Percentiles rank a stretch among this genome's conserved stretches.
These are phyloP conservation scores for Phytopythium oedochilum DNA, from an alignment of 352 stramenopile genomes.

Conservation along the genomic window DNA sequence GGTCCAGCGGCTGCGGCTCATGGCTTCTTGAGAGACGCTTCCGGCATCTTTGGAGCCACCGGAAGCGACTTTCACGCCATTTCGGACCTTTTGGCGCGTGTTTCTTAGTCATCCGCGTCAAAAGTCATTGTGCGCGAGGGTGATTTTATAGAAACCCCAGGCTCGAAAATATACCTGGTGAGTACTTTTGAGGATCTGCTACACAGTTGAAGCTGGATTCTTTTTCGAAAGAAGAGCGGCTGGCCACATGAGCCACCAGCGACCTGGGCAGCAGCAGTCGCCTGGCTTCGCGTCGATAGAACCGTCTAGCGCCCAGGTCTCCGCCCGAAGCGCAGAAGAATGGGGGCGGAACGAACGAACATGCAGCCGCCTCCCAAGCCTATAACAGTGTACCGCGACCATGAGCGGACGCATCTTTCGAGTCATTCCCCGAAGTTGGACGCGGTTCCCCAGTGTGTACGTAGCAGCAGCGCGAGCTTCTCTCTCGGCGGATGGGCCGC, in stretches of 20 bases:
- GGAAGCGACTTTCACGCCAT: too few relatives aligned
- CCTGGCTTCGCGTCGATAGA: too few relatives aligned
- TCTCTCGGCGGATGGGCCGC: not conserved
- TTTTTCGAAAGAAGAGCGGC: not conserved
- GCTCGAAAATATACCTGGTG: not conserved
- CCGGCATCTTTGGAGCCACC: too few relatives aligned
- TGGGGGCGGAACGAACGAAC: conserved; percentile 4
- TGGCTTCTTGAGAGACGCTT: too few relatives aligned
- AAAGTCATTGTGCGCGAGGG: not conserved
- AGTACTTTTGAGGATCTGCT: not conserved
- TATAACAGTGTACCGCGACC: too few relatives aligned
- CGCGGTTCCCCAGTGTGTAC: too few relatives aligned
- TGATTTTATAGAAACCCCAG: not conserved
- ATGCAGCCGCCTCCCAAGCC: too few relatives aligned
- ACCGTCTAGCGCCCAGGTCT: not conserved
- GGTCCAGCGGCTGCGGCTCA: too few relatives aligned
- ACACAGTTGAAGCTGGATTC: not conserved
- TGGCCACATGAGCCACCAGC: not conserved
- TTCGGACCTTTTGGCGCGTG: too few relatives aligned
- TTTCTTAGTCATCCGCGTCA: too few relatives aligned
- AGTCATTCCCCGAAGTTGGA: not conserved
- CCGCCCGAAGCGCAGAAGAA: not conserved
- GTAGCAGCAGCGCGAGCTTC: too few relatives aligned
- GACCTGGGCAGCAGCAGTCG: not conserved
- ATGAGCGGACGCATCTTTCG: too few relatives aligned